These are phyloP conservation scores for Platanus orientalis DNA, from an alignment of 164 flowering plant species.

Conservation along the genomic window DNA sequence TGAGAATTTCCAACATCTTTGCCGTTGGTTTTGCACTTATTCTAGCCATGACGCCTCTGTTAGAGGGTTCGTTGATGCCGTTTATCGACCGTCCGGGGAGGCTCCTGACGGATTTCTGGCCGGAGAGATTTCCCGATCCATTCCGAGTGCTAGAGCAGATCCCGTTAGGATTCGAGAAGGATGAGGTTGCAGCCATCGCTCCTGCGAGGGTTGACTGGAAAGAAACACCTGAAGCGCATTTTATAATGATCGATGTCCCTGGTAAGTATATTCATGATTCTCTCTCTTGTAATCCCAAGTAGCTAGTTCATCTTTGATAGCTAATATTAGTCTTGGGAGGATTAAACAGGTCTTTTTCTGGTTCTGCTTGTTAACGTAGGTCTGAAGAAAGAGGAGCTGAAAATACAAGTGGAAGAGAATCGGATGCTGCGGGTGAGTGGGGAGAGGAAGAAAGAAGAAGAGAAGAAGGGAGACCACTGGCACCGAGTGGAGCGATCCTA, in stretches of 20 bases:
- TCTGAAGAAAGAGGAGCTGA: background rate
- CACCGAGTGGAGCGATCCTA: conserved; percentile 24
- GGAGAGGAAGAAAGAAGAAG: background rate
- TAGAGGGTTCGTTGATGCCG: background rate
- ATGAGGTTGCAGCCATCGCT: conserved; percentile 18
- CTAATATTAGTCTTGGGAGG: background rate
- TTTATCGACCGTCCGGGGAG: background rate
- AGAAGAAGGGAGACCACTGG: background rate
- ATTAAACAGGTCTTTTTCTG: background rate
- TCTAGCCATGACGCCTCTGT: background rate
- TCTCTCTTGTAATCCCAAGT: background rate
- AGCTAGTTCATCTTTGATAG: background rate
- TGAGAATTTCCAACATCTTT: background rate
- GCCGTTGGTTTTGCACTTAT: background rate
- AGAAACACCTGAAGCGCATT: conserved; percentile 40
- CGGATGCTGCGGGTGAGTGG: background rate
- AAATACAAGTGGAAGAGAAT: background rate
- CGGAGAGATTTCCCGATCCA: conserved; percentile 24
- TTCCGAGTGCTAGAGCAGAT: conserved; percentile 40
- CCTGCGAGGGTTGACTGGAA: conserved; percentile 48
- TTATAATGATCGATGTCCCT: conserved; percentile 40
- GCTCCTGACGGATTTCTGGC: conserved; percentile 1
- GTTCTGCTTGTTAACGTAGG: background rate
- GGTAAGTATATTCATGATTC: conserved; percentile 12
- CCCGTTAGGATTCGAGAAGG: conserved; percentile 29